phyloP scores from a whole-genome alignment of 768 basidiomycete species.

The Lentinus tigrinus region DNA sequence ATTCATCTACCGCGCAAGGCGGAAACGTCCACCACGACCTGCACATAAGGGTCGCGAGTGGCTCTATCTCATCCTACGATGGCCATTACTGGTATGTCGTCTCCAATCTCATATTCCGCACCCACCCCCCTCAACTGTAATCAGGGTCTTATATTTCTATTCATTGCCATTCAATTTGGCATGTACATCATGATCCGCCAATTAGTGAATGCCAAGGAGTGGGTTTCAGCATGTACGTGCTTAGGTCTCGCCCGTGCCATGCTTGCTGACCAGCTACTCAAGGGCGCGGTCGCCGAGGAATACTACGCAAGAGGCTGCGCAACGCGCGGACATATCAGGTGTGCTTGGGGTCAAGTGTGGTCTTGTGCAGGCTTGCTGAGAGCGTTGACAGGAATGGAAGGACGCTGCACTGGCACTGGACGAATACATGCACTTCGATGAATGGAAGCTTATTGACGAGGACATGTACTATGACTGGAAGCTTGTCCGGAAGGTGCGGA shows the following conservation, averaged over 20 bases:
- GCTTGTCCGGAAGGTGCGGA: conserved; percentile 72
- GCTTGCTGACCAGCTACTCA: neutral
- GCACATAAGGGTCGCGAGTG: conserved; percentile 61
- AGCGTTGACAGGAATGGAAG: conserved; percentile 74
- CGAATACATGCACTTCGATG: conserved; percentile 77
- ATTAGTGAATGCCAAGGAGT: conserved; percentile 93
- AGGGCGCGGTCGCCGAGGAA: conserved; percentile 88
- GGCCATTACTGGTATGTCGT: conserved; percentile 73
- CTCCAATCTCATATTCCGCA: too few relatives aligned
- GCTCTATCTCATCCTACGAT: conserved; percentile 75
- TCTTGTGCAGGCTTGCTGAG: neutral
- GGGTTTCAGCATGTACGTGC: conserved; percentile 76
- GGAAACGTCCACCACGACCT: conserved; percentile 31
- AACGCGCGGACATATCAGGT: conserved; percentile 75
- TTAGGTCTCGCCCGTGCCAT: neutral
- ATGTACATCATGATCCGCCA: conserved; percentile 88
- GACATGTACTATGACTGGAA: conserved; percentile 92
- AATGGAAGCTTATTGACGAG: conserved; percentile 88
- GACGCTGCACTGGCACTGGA: conserved; percentile 76
- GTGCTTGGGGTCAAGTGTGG: conserved; percentile 12
- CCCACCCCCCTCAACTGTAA: neutral
- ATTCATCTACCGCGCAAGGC: conserved; percentile 24
- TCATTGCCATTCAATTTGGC: conserved; percentile 84
- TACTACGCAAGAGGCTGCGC: conserved; percentile 71
- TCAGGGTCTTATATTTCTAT: conserved; percentile 77